Evolutionary conservation across 1,139 yeast species (phyloP), one percentile per base, ranked within the genome.

Genomic region (Debaryomyces fabryi): DNA sequence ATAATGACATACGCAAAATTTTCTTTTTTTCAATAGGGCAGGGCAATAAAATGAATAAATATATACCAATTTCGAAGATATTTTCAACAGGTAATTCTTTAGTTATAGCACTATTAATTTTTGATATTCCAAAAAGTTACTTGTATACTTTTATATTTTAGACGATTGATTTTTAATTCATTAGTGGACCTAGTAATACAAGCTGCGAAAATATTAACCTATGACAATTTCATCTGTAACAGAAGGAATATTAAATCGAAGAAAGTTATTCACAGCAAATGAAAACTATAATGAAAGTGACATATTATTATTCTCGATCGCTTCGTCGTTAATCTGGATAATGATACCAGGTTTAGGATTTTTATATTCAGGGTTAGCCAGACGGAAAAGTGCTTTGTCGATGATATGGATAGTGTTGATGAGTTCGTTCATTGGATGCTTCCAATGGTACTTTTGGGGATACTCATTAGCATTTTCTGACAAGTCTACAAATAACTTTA

Each of bases 361-460:
- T 65, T 76, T 93, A 43, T 93, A 93, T 68, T 87, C 96, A 7
- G 99, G 99, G 12, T 76, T 93, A 54, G 95, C 97, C 20, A 78
- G 98, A 62, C 78, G 98, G 62, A 92, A 92, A 68, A 85, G 92
- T 25, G 97, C 98, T 0, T 74, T 92, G 46, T 87, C 96, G 20
- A 81, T 91, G 82, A 85, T 93, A 46, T 91, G 96, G 90, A 83
- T 86, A 15, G 83, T 83, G 12, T 67, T 90, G 46, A 81, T 87
- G 81, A 81, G 92, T 6, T 83, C 89, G 13, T 78, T 86, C 56
- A 84, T 92, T n/a, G 92, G 90, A 2, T 76, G 83, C 47, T 82
- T 90, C 63, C 97, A 90, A 65, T 93, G 98, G 98, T 93, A 91
- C 68, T 90, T 93, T 63, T 93, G 98, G 98, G 98, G 98, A 21